These are phyloP conservation scores for Nothophytophthora sp. DNA, from an alignment of 352 stramenopile species.

Conservation along the genomic window DNA sequence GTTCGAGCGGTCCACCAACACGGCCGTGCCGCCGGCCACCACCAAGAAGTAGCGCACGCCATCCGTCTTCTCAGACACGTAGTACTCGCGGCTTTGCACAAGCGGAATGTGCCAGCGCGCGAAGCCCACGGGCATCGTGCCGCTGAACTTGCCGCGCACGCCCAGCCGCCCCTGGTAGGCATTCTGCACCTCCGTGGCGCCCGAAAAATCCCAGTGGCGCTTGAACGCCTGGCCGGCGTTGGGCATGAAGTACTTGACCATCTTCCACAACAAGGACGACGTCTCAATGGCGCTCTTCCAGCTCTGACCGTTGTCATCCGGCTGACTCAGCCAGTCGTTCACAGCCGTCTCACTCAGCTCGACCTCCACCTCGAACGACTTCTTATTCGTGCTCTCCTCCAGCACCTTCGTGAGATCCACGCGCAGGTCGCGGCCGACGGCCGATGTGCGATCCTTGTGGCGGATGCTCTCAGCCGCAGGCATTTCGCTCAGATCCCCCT, in stretches of 20 bases:
- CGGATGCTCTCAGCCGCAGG: slow-evolving; percentile 71
- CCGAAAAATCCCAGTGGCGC: slow-evolving; percentile 70
- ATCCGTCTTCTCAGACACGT: slow-evolving; percentile 92
- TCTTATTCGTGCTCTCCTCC: slow-evolving; percentile 74
- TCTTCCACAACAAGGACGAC: slow-evolving; percentile 75
- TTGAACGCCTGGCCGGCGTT: slow-evolving; percentile 81
- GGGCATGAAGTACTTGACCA: slow-evolving; percentile 87
- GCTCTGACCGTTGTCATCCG: slow-evolving; percentile 72
- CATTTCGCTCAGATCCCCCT: slow-evolving; percentile 60
- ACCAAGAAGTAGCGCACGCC: slow-evolving; percentile 92
- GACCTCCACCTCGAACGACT: slow-evolving; percentile 78
- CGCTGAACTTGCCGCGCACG: slow-evolving; percentile 82
- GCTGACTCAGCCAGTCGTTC: slow-evolving; percentile 76
- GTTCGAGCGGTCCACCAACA: slow-evolving; percentile 83
- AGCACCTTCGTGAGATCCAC: slow-evolving; percentile 84
- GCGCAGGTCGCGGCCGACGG: slow-evolving; percentile 75
- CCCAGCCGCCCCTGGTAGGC: slow-evolving; percentile 76
- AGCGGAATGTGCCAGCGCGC: slow-evolving; percentile 87
- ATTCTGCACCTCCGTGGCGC: slow-evolving; percentile 76
- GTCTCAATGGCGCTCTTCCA: slow-evolving; percentile 69
- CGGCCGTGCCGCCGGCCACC: slow-evolving; percentile 61
- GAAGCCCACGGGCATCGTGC: slow-evolving; percentile 92
- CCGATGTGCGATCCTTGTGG: slow-evolving; percentile 79
- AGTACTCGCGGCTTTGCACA: slow-evolving; percentile 87
- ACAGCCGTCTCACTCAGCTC: slow-evolving; percentile 69